Base-by-base conservation (phyloP, 2,329 filamentous ascomycete species). In the Exophiala mesophila region DNA sequence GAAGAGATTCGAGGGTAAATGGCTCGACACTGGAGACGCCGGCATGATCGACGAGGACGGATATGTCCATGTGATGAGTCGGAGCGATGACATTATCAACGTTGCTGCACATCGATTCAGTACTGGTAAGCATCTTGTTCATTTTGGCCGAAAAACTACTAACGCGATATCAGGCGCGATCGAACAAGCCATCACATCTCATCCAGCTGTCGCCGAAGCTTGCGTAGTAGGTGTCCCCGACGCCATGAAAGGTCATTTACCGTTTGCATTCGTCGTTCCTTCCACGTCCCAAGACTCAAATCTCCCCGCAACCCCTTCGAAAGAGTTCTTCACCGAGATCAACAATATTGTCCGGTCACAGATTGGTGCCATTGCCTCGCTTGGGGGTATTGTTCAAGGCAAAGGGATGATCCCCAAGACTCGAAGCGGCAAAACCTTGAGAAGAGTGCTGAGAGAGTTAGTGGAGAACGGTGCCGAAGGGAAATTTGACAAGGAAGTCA, bases 81-180 rank as follows among this genome's bases (percentile, higher is more conserved):
- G 78, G 39, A 74, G 73, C 21, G 89, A 96, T 66, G 89, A 96
- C 62, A 83, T 96, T 46, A 88, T 96, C 59, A 96, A 96, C 59
- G 89, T 95, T n/a, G 89, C 88, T 29, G 88, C 89, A 4, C 89
- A 96, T 67, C 78, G 89, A 10, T 82, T 96, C 48, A 90, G 85
- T 50, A 95, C 88, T 8, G 87, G 85, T 85, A 70, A 56, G 73
- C 63, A 21, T 28, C 29, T 24, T 34, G 29, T n/a, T 31, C 16
- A 28, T 38, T 32, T 17, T 29, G 23, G 9, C 17, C 41, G 50
- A 44, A 49, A 20, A 19, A 17, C 5, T 17, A 20, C 37, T 48
- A 34, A 41, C 39, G 26, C 32, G 16, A n/a, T 30, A 23, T 32
- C 52, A 86, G 86, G 88, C 36, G 77, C 83, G 23, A 92, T 96